Evolutionary conservation across 257 asterid genomes (phyloP), one percentile per base, ranked within the genome.

Genomic region (Sherardia arvensis): DNA sequence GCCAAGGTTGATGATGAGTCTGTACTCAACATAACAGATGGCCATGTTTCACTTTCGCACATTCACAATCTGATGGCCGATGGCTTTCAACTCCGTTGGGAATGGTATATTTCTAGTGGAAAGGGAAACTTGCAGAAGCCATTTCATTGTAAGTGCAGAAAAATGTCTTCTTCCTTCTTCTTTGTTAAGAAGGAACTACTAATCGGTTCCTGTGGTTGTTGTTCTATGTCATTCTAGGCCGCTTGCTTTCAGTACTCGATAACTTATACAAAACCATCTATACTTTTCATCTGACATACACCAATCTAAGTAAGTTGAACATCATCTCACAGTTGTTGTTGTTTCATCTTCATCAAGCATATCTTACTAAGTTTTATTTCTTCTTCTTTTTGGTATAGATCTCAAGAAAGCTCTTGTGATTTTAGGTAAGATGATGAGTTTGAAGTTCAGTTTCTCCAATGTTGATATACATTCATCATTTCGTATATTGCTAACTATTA

Each of bases 391-490:
- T 20, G 3, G n/a, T 25, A n/a, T n/a, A 55, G 60, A 4, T 25
- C 60, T 55, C 17, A 30, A 12, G 18, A 7, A 8, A 9, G 60
- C 28, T 11, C 21, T 55, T 7, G n/a, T 8, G 33, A 14, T 5
- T 4, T 55, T 55, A 26, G 60, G 60, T 55, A n/a, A n/a, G n/a
- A n/a, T n/a, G n/a, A n/a, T n/a, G n/a, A 26, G 29, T 55, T 55
- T 55, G 1, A 53, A 9, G 4, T 8, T 36, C 8, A 49, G 1
- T 49, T 49, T 53, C 25, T 53, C 30, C 53, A 47, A 21, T 15
- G 17, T 1, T 9, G 8, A 21, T 3, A 20, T 22, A 8, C n/a
- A n/a, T n/a, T n/a, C 30, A 18, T 53, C 27, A 21, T 10, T 25
- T 55, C 14, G 40, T 36, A 1, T 36, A 36, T 36, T 32, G 36